These are phyloP conservation scores for Aspergillus phoenicis DNA, from an alignment of 2,329 filamentous ascomycete species.

Conservation along the genomic window DNA sequence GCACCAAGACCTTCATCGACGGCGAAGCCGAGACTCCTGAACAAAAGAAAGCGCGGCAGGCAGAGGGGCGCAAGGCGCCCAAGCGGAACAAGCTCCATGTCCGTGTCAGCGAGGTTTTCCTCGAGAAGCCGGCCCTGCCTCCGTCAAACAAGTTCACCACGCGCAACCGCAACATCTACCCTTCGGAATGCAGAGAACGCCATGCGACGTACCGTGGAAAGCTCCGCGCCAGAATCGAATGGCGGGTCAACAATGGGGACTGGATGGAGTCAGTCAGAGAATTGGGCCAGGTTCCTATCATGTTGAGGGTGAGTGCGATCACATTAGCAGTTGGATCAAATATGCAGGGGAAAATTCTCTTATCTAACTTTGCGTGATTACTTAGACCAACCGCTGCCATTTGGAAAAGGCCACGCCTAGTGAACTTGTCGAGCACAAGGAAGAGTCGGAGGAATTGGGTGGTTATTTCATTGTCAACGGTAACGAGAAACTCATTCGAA, in stretches of 20 bases:
- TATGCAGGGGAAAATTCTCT: background rate
- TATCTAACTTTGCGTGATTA: conserved; percentile 7
- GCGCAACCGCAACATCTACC: conserved; percentile 80
- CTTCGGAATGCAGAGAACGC: conserved; percentile 90
- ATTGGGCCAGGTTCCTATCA: conserved; percentile 85
- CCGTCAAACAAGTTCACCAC: conserved; percentile 78
- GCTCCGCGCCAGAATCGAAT: conserved; percentile 80
- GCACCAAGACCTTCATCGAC: conserved; percentile 83
- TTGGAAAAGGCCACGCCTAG: conserved; percentile 82
- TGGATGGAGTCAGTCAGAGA: conserved; percentile 81
- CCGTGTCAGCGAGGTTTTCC: conserved; percentile 75
- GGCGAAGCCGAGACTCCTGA: conserved; percentile 58
- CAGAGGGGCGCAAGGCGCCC: conserved; percentile 58
- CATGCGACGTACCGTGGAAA: conserved; percentile 89
- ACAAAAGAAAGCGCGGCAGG: conserved; percentile 45
- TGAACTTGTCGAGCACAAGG: conserved; percentile 80
- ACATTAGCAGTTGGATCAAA: background rate
- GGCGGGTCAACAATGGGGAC: conserved; percentile 82
- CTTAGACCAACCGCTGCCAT: conserved; percentile 83
- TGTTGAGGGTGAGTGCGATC: conserved; percentile 72
- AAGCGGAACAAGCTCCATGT: conserved; percentile 74
- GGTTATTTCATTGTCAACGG: conserved; percentile 98
- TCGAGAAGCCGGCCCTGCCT: conserved; percentile 80
- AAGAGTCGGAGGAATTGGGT: conserved; percentile 93
- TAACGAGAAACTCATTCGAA: conserved; percentile 92